Conservation (phyloP, 2,329 filamentous ascomycete species). For the Emergomyces orientalis region DNA sequence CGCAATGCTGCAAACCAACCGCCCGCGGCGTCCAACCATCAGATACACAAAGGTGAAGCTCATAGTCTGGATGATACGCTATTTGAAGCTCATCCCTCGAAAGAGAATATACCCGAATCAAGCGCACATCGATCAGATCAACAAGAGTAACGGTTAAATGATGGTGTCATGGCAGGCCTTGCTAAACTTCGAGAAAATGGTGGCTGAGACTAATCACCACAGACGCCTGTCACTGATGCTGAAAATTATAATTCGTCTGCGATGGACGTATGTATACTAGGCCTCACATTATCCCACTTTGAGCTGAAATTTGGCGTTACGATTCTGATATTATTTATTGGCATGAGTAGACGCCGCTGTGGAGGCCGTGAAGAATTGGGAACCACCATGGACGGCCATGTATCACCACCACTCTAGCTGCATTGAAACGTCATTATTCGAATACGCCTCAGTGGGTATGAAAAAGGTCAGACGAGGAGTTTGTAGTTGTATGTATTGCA, state of each 20-base stretch:
- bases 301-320: background rate
- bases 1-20: background rate
- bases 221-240: background rate
- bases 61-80: background rate
- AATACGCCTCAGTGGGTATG: no score
- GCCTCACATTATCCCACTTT: no score
- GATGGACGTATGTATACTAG: background rate
- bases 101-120: background rate
- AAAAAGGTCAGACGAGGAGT: no score
- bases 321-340: background rate
- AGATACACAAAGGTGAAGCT: slow-evolving; percentile 4
- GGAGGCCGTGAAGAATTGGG: background rate
- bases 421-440: background rate
- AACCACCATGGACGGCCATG: background rate
- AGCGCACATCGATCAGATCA: background rate
- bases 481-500: no score
- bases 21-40: background rate
- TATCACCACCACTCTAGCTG: background rate
- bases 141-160: slow-evolving; percentile 38
- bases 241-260: no score
- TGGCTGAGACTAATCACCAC: slow-evolving; percentile 16
- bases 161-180: slow-evolving; percentile 51
- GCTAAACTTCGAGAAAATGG: slow-evolving; percentile 42
- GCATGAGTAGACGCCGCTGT: background rate
- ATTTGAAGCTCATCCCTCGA: background rate